Percentiles rank a stretch among this genome's conserved stretches.
phyloP scores from a whole-genome alignment of 148 eudicot species.

The Fagopyrum esculentum region DNA sequence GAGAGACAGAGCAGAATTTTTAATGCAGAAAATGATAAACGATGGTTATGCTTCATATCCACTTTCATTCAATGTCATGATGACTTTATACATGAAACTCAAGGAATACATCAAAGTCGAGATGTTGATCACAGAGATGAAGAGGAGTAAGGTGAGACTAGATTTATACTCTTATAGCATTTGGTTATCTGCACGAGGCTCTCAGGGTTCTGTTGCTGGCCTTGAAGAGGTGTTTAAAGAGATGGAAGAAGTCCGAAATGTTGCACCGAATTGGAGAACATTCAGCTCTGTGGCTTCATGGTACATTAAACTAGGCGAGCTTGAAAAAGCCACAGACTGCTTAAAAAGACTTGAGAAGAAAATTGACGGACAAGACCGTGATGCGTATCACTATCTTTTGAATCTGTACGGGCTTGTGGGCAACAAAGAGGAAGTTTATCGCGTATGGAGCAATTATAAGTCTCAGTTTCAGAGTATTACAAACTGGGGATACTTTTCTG shows the following conservation, averaged over 20 bases:
- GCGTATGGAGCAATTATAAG: slow-evolving; percentile 67
- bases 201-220: slow-evolving; percentile 50
- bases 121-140: slow-evolving; percentile 56
- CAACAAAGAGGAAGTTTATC: slow-evolving; percentile 59
- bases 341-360: slow-evolving; percentile 49
- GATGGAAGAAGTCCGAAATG: slow-evolving; percentile 37
- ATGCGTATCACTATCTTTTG: slow-evolving; percentile 65
- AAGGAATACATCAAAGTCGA: slow-evolving; percentile 52
- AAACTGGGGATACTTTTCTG: slow-evolving; percentile 56
- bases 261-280: slow-evolving; percentile 62
- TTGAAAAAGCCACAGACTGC: slow-evolving; percentile 52
- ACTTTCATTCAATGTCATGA: slow-evolving; percentile 79
- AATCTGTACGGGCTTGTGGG: slow-evolving; percentile 61
- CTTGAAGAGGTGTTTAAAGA: slow-evolving; percentile 63
- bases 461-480: slow-evolving; percentile 38
- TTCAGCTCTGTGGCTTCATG: slow-evolving; percentile 70
- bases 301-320: slow-evolving; percentile 43
- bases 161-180: slow-evolving; percentile 74
- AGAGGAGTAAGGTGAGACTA: slow-evolving; percentile 37
- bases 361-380: slow-evolving; percentile 43
- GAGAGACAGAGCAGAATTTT: slow-evolving; percentile 58
- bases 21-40: slow-evolving; percentile 50
- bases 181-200: slow-evolving; percentile 71
- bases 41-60: slow-evolving; percentile 41
- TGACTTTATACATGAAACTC: slow-evolving; percentile 75